These are phyloP conservation scores for Vigna trinervia DNA, from an alignment of 306 rosid genomes.

Conservation along the genomic window DNA sequence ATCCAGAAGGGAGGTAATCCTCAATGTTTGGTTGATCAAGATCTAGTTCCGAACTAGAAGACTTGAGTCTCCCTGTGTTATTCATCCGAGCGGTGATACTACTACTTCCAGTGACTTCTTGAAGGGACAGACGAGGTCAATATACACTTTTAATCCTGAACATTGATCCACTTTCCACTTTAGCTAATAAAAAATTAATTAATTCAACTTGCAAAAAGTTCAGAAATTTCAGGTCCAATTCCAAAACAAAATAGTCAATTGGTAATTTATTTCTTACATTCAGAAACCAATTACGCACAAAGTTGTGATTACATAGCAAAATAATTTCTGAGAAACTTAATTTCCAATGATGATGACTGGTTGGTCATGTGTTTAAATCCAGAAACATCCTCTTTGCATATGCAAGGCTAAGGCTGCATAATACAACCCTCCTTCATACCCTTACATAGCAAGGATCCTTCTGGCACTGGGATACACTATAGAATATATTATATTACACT, in stretches of 20 bases:
- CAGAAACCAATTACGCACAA: slow-evolving; percentile 3
- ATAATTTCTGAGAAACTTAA: not conserved
- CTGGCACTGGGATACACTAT: too few relatives aligned
- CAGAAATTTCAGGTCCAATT: slow-evolving; percentile 24
- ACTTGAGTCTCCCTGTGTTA: slow-evolving; percentile 49
- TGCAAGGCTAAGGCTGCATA: too few relatives aligned
- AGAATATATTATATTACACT: too few relatives aligned
- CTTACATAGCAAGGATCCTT: too few relatives aligned
- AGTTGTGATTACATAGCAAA: not conserved
- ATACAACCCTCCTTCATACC: too few relatives aligned
- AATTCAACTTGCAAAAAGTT: slow-evolving; percentile 1
- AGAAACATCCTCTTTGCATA: too few relatives aligned
- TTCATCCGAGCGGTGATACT: slow-evolving; percentile 45
- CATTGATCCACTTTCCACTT: slow-evolving; percentile 21
- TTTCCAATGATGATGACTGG: not conserved
- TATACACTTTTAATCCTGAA: slow-evolving; percentile 36
- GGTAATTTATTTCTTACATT: slow-evolving; percentile 8
- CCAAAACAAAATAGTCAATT: slow-evolving; percentile 1
- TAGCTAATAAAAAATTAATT: slow-evolving; percentile 3
- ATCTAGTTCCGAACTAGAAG: slow-evolving; percentile 88
- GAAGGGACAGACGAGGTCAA: not conserved
- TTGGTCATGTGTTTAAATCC: too few relatives aligned
- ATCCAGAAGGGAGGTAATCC: slow-evolving; percentile 92
- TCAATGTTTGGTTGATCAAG: slow-evolving; percentile 92
- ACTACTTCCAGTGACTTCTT: slow-evolving; percentile 39